Percentiles rank a stretch among this genome's conserved stretches.
phyloP scores from a whole-genome alignment of 176 grass and related monocot species.

The Pharus latifolius region DNA sequence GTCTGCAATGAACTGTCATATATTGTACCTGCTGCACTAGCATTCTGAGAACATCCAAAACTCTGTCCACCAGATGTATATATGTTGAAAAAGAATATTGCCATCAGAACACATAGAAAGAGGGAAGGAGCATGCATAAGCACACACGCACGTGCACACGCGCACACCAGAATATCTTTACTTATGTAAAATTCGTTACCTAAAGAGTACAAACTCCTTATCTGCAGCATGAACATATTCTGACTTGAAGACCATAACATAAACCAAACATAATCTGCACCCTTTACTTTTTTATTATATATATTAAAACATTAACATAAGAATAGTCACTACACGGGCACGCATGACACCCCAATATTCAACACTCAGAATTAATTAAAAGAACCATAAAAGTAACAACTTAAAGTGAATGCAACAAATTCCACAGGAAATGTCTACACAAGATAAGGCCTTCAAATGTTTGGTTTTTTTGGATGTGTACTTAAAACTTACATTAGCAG shows the following conservation, averaged over 20 bases:
- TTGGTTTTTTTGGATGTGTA: not conserved
- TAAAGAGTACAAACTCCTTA: no score
- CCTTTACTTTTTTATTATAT: no score
- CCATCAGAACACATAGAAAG: not conserved
- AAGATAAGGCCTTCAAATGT: not conserved
- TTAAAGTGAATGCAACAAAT: not conserved
- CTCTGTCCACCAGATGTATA: conserved; percentile 75
- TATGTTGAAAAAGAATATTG: not conserved
- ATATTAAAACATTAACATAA: no score
- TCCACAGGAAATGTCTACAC: not conserved
- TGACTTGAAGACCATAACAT: no score
- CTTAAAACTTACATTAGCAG: not conserved
- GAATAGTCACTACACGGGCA: no score
- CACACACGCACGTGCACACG: no score
- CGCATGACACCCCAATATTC: no score
- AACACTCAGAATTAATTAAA: not conserved
- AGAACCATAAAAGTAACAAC: not conserved
- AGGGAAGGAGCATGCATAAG: no score
- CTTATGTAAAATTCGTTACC: no score
- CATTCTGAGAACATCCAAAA: conserved; percentile 80
- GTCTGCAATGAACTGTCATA: conserved; percentile 86
- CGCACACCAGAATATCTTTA: no score
- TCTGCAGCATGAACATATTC: no score
- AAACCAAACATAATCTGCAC: no score
- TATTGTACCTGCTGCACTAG: conserved; percentile 84